Base-by-base conservation (phyloP, 805 yeast species). In the Sugiyamaella smithiae region DNA sequence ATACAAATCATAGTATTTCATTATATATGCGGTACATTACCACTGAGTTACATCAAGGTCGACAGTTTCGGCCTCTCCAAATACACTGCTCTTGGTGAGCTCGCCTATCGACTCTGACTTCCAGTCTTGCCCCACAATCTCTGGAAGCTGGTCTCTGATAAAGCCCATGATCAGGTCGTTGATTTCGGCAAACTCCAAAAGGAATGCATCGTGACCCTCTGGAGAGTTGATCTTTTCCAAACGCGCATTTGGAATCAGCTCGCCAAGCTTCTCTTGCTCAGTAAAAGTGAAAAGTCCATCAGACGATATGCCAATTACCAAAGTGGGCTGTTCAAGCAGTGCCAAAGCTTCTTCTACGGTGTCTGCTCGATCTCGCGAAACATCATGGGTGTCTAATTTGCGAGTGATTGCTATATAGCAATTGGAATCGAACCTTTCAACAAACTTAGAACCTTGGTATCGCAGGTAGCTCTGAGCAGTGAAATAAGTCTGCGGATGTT, bases 161-260 rank as follows among this genome's bases (percentile, higher is more conserved):
- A 91, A 93, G 2, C 77, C 78, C 38, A 78, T 67, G 46, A 95
- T 81, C 55, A 84, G 72, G 31, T 77, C 72, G 64, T 93, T 87
- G 49, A 93, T 88, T 45, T 81, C 80, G 43, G 80, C 84, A 66
- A 93, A 93, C 66, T 93, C 99, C 42, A 93, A 73, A 52, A 93
- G 69, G 63, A 93, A 93, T 1, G 98, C 99, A 70, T 93, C 99
- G 63, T 93, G 99, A 14, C 99, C 99, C 59, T 93, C 99, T 9
- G 91, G 93, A 1, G 97, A 89, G 54, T 85, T 80, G 37, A 93
- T 82, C 59, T 81, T 80, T 56, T 82, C 81, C 55, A 93, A 71
- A 5, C 58, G 65, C 1, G 95, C 75, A 57, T 85, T 75, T 5
- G 89, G 90, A 51, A 93, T 77, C 60, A 81, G 71, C 35, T 80